Evolutionary conservation across 306 rosid species (phyloP).

Genomic region (Argentina anserina): DNA sequence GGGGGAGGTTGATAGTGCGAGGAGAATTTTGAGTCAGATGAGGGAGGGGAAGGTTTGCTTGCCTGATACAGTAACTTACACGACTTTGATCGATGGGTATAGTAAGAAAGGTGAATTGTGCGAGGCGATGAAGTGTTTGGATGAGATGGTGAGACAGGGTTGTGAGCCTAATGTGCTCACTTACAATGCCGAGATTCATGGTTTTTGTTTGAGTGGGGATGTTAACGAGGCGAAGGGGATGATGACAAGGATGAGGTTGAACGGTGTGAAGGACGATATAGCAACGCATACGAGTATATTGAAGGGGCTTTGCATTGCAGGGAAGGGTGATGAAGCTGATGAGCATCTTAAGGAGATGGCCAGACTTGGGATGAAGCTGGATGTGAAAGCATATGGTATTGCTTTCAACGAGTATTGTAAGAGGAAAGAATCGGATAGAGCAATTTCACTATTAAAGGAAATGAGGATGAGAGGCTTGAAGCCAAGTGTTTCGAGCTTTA

Average conservation of each 20-base stretch:
- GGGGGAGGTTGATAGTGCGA: slow-evolving; percentile 42
- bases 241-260: slow-evolving; percentile 51
- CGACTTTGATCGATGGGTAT: slow-evolving; percentile 51
- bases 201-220: slow-evolving; percentile 43
- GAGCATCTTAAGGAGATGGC: slow-evolving; percentile 36
- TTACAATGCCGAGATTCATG: slow-evolving; percentile 47
- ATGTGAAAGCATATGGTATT: slow-evolving; percentile 39
- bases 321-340: slow-evolving; percentile 43
- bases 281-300: slow-evolving; percentile 44
- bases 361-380: slow-evolving; percentile 32
- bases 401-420: slow-evolving; percentile 45
- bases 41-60: slow-evolving; percentile 24
- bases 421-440: slow-evolving; percentile 34
- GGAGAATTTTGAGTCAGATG: slow-evolving; percentile 26
- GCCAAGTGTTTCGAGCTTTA: slow-evolving; percentile 44
- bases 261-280: slow-evolving; percentile 43
- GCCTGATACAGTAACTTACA: slow-evolving; percentile 45
- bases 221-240: slow-evolving; percentile 46
- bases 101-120: slow-evolving; percentile 39
- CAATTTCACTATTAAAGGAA: slow-evolving; percentile 42
- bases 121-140: slow-evolving; percentile 36
- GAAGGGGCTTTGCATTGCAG: slow-evolving; percentile 45
- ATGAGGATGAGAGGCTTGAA: slow-evolving; percentile 38
- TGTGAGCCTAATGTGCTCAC: slow-evolving; percentile 40
- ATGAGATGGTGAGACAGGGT: slow-evolving; percentile 39